Base-by-base conservation (phyloP, 495 filamentous ascomycete species). In the Xylaria telfairii region DNA sequence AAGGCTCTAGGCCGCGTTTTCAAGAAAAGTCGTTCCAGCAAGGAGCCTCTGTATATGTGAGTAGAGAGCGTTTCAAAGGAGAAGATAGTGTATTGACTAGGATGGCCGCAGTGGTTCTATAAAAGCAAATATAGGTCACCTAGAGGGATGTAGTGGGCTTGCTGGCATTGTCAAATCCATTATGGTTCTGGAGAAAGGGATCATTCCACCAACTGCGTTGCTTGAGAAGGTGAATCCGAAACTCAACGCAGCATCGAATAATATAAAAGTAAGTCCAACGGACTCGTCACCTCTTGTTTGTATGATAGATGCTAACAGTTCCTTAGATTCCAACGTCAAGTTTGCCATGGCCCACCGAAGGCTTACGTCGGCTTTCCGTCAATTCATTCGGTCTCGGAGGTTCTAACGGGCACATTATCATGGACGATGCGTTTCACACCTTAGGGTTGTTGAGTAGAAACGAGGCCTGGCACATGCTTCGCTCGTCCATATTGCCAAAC, bases 91-190 rank as follows among this genome's bases (percentile, higher is more conserved):
- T n/a, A n/a, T n/a, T n/a, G n/a, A n/a, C n/a, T n/a, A n/a, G n/a
- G n/a, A n/a, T n/a, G n/a, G n/a, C n/a, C n/a, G n/a, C 15, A 62
- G 62, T 21, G 86, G 85, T 2, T 83, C 84, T 0, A 74, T 88
- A 7, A 90, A 90, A 70, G 78, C 84, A 0, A 86, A 87, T 61
- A 79, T 86, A n/a, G 84, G 86, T 1, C 86, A 88, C 68, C 49
- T 79, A 2, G 86, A 87, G 73, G 84, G 78, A 0, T 74, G 85
- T 0, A 77, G 77, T 65, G 86, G 86, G 0, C 73, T 89, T 32
- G 78, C 83, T 3, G 81, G 80, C 2, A 62, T 88, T 0, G 83
- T 88, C 53, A 88, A 89, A 65, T 79, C 79, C 1, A 73, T 81
- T 9, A 65, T 86, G 49, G 79, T 80, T 68, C 67, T 89, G 6